Evolutionary conservation across 306 rosid genomes (phyloP), one percentile per base, ranked within the genome.

Genomic region (Carpinus viminea): DNA sequence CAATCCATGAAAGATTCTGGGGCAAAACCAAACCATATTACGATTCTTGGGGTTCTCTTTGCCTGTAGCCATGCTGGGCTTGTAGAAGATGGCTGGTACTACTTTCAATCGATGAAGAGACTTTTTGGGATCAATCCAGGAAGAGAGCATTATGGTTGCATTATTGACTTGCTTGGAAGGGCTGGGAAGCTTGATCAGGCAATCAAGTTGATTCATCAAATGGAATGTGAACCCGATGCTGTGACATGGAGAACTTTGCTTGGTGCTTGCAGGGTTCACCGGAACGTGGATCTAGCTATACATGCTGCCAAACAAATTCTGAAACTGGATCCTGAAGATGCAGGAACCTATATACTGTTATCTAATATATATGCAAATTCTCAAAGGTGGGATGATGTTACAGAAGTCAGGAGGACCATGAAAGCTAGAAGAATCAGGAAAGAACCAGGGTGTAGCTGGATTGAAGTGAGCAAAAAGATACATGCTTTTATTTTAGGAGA

Each of bases 51-150:
- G 62, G 96, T 90, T 81, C 87, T 94, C 59, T 94, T 94, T 85
- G 97, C 97, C 1, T 94, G 98, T 80, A 94, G 97, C 83, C 98
- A 92, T 83, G 97, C 96, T 2, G 96, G 98, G 47, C 90, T 94
- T n/a, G 85, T 94, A 38, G 72, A 88, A 75, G 89, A 85, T 71
- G 97, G 98, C 56, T 86, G 91, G 92, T 5, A 76, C 84, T 84
- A 91, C 82, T 94, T 94, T 81, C 87, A 56, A 65, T 89, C 90
- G 6, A 92, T 92, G 98, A 90, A 90, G 88, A 78, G 79, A 45
- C 86, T 84, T 28, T 94, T 83, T 3, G 92, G 93, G 80, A 82
- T 92, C 70, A 86, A 87, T 74, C 93, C 97, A 8, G 86, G 88
- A 79, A 90, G 87, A 83, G 97, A 94, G 80, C 98, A 90, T 82